phyloP scores from a whole-genome alignment of 2,329 filamentous ascomycete genomes.

The Furcasterigmium furcatum region DNA sequence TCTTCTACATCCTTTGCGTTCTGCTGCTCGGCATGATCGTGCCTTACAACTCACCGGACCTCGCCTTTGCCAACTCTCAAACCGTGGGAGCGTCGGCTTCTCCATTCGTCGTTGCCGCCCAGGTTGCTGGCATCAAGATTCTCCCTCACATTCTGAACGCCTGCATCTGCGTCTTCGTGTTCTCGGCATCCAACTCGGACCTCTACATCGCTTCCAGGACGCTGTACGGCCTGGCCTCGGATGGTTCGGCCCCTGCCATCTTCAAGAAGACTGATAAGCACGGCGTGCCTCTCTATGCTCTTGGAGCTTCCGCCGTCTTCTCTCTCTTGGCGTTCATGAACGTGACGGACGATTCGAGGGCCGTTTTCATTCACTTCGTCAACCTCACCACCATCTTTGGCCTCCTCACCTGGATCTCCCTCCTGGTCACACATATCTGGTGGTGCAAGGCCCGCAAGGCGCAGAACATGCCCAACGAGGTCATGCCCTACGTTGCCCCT shows the following conservation, averaged over 20 bases:
- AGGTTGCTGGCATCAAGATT: conserved; percentile 56
- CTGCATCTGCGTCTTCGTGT: conserved; percentile 72
- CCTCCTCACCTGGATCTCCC: conserved; percentile 64
- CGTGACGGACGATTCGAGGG: conserved; percentile 37
- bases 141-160: conserved; percentile 70
- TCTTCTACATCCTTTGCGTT: conserved; percentile 76
- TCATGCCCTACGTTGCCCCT: conserved; percentile 64
- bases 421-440: conserved; percentile 64
- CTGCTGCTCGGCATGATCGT: conserved; percentile 75
- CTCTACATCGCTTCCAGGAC: conserved; percentile 73
- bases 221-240: conserved; percentile 68
- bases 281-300: conserved; percentile 67
- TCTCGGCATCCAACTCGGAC: conserved; percentile 75
- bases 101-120: conserved; percentile 74
- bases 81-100: conserved; percentile 57
- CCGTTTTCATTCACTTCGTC: conserved; percentile 56
- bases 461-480: conserved; percentile 52
- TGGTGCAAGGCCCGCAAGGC: conserved; percentile 61
- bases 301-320: conserved; percentile 59
- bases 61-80: conserved; percentile 54
- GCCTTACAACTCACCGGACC: conserved; percentile 61
- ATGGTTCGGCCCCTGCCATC: conserved; percentile 69
- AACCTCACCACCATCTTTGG: conserved; percentile 67
- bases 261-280: conserved; percentile 68
- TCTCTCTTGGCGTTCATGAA: conserved; percentile 68